A percentile compares a stretch with the other conserved stretches of the same genome.
Conservation (phyloP, 352 stramenopile species). For the Globisporangium acanthophoron region DNA sequence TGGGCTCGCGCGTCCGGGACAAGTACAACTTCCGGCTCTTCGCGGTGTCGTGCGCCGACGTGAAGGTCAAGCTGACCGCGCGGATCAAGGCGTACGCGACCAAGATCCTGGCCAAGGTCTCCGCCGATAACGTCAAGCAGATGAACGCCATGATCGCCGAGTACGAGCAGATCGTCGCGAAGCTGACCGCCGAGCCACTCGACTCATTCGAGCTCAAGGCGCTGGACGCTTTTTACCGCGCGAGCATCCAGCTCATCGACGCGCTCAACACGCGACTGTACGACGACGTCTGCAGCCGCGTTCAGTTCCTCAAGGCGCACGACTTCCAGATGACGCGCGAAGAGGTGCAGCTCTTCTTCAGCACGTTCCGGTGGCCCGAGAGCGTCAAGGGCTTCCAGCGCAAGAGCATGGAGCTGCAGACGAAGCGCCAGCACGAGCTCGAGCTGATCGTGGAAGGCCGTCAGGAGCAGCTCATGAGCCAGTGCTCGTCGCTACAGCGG, state of each 20-base stretch:
- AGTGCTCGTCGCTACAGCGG: conserved; percentile 72
- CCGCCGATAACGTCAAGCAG: conserved; percentile 79
- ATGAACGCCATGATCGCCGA: conserved; percentile 83
- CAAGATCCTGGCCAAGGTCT: conserved; percentile 78
- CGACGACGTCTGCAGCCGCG: conserved; percentile 64
- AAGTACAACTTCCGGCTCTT: conserved; percentile 90
- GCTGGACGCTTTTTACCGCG: conserved; percentile 81
- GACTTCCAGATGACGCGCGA: conserved; percentile 84
- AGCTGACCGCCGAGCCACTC: conserved; percentile 81
- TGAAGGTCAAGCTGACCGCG: conserved; percentile 79
- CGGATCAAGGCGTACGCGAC: conserved; percentile 66
- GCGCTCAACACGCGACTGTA: conserved; percentile 70
- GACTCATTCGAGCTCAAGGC: conserved; percentile 89
- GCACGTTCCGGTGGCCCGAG: conserved; percentile 87
- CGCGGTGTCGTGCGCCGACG: conserved; percentile 80
- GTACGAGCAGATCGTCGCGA: conserved; percentile 88
- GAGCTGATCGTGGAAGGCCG: conserved; percentile 87
- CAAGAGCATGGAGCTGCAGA: conserved; percentile 90
- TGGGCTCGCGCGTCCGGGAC: conserved; percentile 58
- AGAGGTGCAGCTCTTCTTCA: conserved; percentile 90
- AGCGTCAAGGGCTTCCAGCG: conserved; percentile 89
- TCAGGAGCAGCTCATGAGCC: conserved; percentile 77
- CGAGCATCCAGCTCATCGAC: conserved; percentile 68
- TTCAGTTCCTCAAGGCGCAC: conserved; percentile 88
- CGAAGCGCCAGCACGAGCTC: conserved; percentile 85